Conservation (phyloP, 164 flowering plant species). For the Annona squamosa region DNA sequence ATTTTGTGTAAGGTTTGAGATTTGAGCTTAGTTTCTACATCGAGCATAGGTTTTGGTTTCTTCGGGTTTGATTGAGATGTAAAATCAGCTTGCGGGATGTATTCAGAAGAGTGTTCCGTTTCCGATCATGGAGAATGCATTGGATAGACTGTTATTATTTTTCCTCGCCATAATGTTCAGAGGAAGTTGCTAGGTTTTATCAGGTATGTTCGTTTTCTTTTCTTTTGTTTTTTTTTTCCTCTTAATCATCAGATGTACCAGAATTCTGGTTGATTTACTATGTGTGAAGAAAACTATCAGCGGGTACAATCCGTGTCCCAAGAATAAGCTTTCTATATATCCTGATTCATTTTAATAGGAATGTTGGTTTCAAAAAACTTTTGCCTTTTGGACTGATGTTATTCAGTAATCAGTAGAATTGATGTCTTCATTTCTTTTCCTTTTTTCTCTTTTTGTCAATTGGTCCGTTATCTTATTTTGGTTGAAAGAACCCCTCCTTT, state of each 20-base stretch:
- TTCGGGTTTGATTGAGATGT: conserved; percentile 65
- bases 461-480: not conserved
- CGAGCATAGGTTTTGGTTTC: conserved; percentile 35
- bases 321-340: conserved; percentile 24
- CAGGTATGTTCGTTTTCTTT: conserved; percentile 22
- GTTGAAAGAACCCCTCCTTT: not conserved
- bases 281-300: conserved; percentile 38
- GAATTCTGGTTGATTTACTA: conserved; percentile 33
- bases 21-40: conserved; percentile 22
- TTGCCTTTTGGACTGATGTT: not conserved
- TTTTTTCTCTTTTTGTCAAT: not conserved
- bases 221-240: conserved; percentile 10
- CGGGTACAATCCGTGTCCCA: conserved; percentile 30
- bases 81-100: conserved; percentile 60
- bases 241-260: conserved; percentile 28
- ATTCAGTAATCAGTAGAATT: not conserved
- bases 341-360: conserved; percentile 21
- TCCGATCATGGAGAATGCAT: conserved; percentile 27
- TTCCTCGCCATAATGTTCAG: conserved; percentile 12
- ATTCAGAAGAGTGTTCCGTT: conserved; percentile 34
- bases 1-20: conserved; percentile 49
- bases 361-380: conserved; percentile 3
- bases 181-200: conserved; percentile 26
- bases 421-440: no score
- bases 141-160: conserved; percentile 11